Conservation (phyloP, 2,329 filamentous ascomycete genomes). For the Exophiala phaeomuriformis region DNA sequence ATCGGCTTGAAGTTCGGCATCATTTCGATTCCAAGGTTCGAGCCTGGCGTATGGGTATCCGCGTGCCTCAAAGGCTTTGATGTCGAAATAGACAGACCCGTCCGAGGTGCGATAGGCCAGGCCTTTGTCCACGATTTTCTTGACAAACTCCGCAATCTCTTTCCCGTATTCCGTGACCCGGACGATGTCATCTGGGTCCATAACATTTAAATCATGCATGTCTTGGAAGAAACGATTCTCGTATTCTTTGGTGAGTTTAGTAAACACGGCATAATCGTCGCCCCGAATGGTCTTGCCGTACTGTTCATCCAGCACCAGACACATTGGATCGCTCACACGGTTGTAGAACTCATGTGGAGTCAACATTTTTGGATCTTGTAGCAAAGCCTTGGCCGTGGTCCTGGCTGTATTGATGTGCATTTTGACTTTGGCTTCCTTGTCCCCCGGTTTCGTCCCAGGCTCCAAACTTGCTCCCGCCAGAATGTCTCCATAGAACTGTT, state of each 20-base stretch:
- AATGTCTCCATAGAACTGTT: conserved; percentile 48
- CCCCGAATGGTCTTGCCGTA: conserved; percentile 52
- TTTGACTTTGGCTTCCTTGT: conserved; percentile 78
- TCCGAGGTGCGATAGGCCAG: conserved; percentile 71
- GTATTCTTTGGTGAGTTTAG: conserved; percentile 74
- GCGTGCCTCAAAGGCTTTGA: conserved; percentile 70
- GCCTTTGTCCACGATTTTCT: conserved; percentile 73
- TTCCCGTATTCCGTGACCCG: conserved; percentile 88
- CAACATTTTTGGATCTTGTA: conserved; percentile 27
- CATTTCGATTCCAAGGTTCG: conserved; percentile 75
- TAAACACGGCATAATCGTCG: conserved; percentile 69
- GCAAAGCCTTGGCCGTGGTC: conserved; percentile 48
- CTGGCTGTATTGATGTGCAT: conserved; percentile 69
- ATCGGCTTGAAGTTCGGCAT: conserved; percentile 76
- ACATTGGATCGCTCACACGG: conserved; percentile 60
- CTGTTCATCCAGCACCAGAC: conserved; percentile 70
- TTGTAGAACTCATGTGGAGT: conserved; percentile 46
- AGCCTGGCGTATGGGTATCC: conserved; percentile 81
- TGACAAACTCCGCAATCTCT: conserved; percentile 78
- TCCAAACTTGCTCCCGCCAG: conserved; percentile 50
- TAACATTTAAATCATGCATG: conserved; percentile 77
- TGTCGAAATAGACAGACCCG: conserved; percentile 93
- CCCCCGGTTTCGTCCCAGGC: conserved; percentile 52
- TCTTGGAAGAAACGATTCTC: conserved; percentile 84
- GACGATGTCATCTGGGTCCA: conserved; percentile 72